Evolutionary conservation across 148 eudicot species (phyloP).

Genomic region (Selenicereus undatus): DNA sequence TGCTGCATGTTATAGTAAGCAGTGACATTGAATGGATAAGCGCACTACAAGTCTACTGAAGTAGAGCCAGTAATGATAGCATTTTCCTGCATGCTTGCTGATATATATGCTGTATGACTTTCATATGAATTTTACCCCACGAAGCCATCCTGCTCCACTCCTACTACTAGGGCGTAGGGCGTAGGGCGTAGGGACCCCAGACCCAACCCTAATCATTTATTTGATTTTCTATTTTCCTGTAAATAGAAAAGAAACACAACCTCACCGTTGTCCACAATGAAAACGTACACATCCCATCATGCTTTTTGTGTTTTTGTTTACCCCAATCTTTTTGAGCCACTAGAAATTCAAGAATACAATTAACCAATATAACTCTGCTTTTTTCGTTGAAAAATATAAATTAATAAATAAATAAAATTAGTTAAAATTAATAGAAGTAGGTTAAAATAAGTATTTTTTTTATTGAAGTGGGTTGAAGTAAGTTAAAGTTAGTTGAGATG

Average conservation of each 20-base stretch:
- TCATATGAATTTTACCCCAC: constrained; percentile 14
- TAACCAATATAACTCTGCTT: no score
- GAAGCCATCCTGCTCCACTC: neutral
- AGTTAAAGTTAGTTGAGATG: no score
- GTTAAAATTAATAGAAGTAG: no score
- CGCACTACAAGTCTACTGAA: neutral
- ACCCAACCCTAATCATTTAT: neutral
- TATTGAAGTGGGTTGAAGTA: no score
- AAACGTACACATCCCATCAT: neutral
- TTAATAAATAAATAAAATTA: no score
- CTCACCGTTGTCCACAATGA: neutral
- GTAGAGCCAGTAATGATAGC: constrained; percentile 20
- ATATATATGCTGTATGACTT: neutral
- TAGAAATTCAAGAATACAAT: no score
- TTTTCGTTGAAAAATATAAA: no score
- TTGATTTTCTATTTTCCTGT: neutral
- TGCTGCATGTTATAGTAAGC: neutral
- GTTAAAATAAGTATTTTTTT: no score
- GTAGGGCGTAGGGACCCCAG: no score
- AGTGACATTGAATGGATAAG: neutral
- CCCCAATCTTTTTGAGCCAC: no score
- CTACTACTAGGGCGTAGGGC: no score
- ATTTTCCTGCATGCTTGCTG: constrained; percentile 17
- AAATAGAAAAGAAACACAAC: neutral
- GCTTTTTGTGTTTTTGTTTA: no score